These are phyloP conservation scores for Logfia minima DNA, from an alignment of 129 eudicot species.

Conservation along the genomic window DNA sequence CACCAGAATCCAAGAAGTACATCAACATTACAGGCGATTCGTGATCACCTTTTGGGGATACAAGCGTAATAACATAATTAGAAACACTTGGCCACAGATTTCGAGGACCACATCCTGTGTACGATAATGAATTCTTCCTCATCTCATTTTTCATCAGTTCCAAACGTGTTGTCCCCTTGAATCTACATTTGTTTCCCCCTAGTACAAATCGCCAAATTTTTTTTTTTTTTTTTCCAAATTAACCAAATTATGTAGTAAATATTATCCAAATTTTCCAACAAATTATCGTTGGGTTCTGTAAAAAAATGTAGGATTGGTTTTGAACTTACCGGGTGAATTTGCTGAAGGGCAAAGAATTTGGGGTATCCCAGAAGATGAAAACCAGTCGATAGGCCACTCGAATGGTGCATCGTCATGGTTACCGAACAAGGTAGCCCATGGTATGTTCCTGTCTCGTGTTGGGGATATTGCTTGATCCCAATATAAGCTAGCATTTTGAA, in stretches of 20 bases:
- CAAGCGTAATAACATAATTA: conserved; percentile 65
- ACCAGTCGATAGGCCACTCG: conserved; percentile 95
- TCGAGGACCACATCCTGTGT: conserved; percentile 61
- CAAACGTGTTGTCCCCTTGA: conserved; percentile 72
- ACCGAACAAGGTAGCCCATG: conserved; percentile 86
- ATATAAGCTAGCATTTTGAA: conserved; percentile 72
- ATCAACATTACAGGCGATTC: conserved; percentile 45
- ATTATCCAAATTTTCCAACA: not conserved
- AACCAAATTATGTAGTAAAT: not conserved
- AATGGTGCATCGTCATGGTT: conserved; percentile 94
- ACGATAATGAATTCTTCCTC: conserved; percentile 42
- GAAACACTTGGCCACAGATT: conserved; percentile 92
- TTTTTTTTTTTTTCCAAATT: not conserved
- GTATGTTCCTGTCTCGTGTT: conserved; percentile 70
- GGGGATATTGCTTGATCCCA: conserved; percentile 91
- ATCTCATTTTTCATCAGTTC: conserved; percentile 72
- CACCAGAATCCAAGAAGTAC: conserved; percentile 97
- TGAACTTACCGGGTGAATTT: conserved; percentile 36
- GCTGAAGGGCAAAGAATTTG: conserved; percentile 50
- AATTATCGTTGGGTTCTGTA: not conserved
- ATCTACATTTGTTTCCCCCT: no score
- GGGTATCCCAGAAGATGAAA: conserved; percentile 72
- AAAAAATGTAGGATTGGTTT: not conserved
- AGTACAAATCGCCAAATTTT: no score
- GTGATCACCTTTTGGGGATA: conserved; percentile 43